Base-by-base conservation (phyloP, 768 basidiomycete species). In the Trametes cubensis region DNA sequence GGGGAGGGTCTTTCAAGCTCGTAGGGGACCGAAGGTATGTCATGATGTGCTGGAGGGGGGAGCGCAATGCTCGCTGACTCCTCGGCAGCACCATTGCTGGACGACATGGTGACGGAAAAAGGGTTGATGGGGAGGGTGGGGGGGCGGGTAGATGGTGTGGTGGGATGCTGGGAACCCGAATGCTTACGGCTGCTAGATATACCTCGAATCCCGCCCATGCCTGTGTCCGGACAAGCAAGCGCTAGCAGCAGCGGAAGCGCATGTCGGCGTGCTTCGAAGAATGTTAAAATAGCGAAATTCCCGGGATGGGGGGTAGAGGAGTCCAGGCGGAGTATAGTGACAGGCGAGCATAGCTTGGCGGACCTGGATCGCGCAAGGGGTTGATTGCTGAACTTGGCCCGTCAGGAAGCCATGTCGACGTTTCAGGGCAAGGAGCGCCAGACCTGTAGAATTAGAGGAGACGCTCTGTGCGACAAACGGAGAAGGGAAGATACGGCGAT, bases 321-420 rank as follows among this genome's bases (percentile, higher is more conserved):
- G 40, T 42, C 49, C 55, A 28, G 49, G 45, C 60, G 60, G 39
- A 55, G 53, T 20, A 51, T 18, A 23, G 25, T 52, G 42, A 47
- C 55, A 62, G 49, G 38, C 40, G 49, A 42, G 34, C 48, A 59
- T 51, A 47, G 48, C 61, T 62, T 62, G 61, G 61, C 55, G 50
- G 48, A 38, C 55, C 61, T 57, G 61, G 18, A 57, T 57, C 55
- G 55, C 49, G 44, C 30, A 47, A 54, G 51, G 45, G 40, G 30
- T 23, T 47, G 55, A 50, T 59, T 20, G 14, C 49, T 34, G 41
- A 28, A 30, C n/a, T 51, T 18, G 49, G 20, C 11, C 34, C 58
- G 40, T 59, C 40, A 23, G 45, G 55, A 57, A 62, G 61, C 28
- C 60, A 51, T 56, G 55, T 56, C 26, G 50, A 51, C 34, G 49